Percentiles rank a stretch among this genome's conserved stretches.
Conservation (phyloP, 805 yeast species). For the Yamadazyma nakazawae region DNA sequence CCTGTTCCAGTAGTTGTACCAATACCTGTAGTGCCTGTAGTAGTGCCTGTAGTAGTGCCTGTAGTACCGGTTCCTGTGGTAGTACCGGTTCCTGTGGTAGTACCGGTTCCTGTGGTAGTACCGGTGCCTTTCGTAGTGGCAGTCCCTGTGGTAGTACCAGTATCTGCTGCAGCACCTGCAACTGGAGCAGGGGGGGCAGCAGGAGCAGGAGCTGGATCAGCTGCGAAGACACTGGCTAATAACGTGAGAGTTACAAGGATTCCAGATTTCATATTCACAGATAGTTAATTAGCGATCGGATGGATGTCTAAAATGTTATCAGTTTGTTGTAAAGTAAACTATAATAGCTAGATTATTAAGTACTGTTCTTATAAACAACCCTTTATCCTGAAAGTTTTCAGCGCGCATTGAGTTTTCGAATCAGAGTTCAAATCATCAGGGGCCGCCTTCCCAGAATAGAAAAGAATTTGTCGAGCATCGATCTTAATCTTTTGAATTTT, state of each 20-base stretch:
- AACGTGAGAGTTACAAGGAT: not conserved
- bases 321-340: not conserved
- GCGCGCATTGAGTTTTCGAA: slow-evolving; percentile 5
- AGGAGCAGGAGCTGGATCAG: slow-evolving; percentile 8
- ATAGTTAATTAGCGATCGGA: not conserved
- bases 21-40: slow-evolving; percentile 9
- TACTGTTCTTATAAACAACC: not conserved
- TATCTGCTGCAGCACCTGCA: slow-evolving; percentile 12
- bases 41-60: too few species aligned
- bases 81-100: slow-evolving; percentile 7
- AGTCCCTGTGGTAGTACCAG: not conserved
- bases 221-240: slow-evolving; percentile 2
- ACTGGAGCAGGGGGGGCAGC: slow-evolving; percentile 9
- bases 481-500: not conserved
- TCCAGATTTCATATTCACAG: slow-evolving; percentile 1
- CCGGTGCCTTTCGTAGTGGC: slow-evolving; percentile 3
- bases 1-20: slow-evolving; percentile 12
- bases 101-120: too few species aligned
- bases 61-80: slow-evolving; percentile 5
- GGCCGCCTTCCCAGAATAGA: not conserved
- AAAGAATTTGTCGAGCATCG: not conserved
- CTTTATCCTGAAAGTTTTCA: not conserved
- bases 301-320: too few species aligned
- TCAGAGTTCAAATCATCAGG: slow-evolving; percentile 10
- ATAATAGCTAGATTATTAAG: too few species aligned